Base-by-base conservation (phyloP, 139 green algal species). In the Auxenochlorella pyrenoidosa region DNA sequence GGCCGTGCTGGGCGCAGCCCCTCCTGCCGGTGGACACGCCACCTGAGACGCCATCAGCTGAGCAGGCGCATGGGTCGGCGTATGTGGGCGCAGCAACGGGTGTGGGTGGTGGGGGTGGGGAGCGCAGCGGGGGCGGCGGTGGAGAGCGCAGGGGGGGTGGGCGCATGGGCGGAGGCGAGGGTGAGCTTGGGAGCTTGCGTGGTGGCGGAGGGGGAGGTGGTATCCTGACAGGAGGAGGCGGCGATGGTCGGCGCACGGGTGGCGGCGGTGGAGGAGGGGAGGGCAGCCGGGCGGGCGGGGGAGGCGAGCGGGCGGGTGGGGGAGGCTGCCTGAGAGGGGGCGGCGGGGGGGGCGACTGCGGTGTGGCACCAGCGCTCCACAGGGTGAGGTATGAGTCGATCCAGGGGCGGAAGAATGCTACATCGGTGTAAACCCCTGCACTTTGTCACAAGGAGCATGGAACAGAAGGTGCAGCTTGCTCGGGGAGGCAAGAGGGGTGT, bases 381-480 rank as follows among this genome's bases (percentile, higher is more conserved):
- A 12, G 54, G 4, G 40, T 5, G 54, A 87, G 3, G 34, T 87
- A 75, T n/a, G 43, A 30, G 59, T 68, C 83, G 59, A 88, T 88
- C 83, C 83, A 88, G 40, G 38, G 24, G 38, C 76, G 58, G 58
- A 72, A 82, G 59, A 65, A 88, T 28, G 83, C 28, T 3, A 58
- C 47, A 24, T 40, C 44, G 12, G 36, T 82, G 68, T 88, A 88
- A 1, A 88, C 83, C 15, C 83, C 82, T 79, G 82, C 32, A 63
- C 10, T 63, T 63, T 63, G 54, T 13, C 47, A 10, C 47, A 6
- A 54, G 16, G 54, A 63, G 22, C 47, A 58, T 18, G 12, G 47
- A 58, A 58, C 47, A 58, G 12, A 58, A 32, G 59, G 13, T 5
- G 24, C 28, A 8, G 28, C 18, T 10, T 10, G 21, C 79, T 18